Base-by-base conservation (phyloP, 805 yeast genomes). In the Barnettozyma californica region DNA sequence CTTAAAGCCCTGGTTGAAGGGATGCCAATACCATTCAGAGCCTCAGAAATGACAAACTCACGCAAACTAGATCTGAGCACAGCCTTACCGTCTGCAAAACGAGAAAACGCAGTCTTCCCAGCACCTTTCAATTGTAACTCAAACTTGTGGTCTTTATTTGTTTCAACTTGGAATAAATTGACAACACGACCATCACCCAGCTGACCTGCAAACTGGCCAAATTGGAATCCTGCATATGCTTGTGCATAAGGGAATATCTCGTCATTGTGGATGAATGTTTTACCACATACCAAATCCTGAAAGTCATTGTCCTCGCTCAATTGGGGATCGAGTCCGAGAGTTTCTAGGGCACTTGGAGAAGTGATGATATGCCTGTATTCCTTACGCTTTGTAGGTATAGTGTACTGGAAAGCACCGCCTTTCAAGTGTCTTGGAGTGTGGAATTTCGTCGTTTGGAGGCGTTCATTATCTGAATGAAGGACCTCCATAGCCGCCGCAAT, bases 11-110 rank as follows among this genome's bases (percentile, higher is more conserved):
- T 72, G 0, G 97, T 84, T 0, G 95, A 73, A 2, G 97, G 97
- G 7, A 92, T 83, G 0, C 94, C 91, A 23, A 94, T 76, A 2
- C 87, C 84, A 61, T 85, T 65, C 45, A 94, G 69, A 25, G 87
- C 80, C 61, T 94, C 98, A 5, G 94, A 83, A 1, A 87, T 84
- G 43, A 92, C 73, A 51, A 87, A 91, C 63, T 92, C 99, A 33
- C 98, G 73, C 34, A 94, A 80, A 42, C 95, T 83, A 2, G 97
- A 89, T 52, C 97, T 69, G 29, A 92, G 59, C 6, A 90, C 95
- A 0, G 98, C 97, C 61, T 88, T 89, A 4, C 99, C 99, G 67
- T 92, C 99, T 0, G 97, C 98, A 73, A 91, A 92, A 51, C 99
- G 75, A 0, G 96, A 86, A 64, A 76, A 92, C 1, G 98, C 97